A percentile compares a stretch with the other conserved stretches of the same genome.
phyloP scores from a whole-genome alignment of 129 eudicot species.

The Chrysanthemum lavandulifolium region DNA sequence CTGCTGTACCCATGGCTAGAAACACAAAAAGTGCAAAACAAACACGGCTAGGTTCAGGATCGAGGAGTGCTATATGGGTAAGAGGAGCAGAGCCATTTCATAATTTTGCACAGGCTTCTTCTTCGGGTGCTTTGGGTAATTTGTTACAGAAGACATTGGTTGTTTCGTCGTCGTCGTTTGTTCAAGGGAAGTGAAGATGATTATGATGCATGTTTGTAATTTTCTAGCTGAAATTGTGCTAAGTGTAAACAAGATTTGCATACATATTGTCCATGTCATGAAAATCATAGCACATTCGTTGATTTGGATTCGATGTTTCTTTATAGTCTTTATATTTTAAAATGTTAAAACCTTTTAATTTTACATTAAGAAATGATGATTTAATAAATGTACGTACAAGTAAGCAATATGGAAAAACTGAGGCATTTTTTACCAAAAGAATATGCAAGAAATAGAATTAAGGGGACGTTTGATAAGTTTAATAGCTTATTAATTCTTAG shows the following conservation, averaged over 20 bases:
- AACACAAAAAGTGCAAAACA: slow-evolving; percentile 12
- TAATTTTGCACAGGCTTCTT: slow-evolving; percentile 17
- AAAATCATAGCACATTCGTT: background rate
- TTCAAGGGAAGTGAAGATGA: slow-evolving; percentile 24
- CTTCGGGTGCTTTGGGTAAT: slow-evolving; percentile 30
- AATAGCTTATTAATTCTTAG: too few species aligned
- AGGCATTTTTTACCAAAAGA: too few species aligned
- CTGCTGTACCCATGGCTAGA: slow-evolving; percentile 52
- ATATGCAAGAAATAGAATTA: too few species aligned
- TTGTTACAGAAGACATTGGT: slow-evolving; percentile 34
- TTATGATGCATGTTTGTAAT: background rate
- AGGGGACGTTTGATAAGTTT: too few species aligned
- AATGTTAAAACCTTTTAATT: too few species aligned
- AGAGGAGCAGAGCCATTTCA: slow-evolving; percentile 24
- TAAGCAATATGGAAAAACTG: too few species aligned
- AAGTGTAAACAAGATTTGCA: background rate
- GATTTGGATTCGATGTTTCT: background rate
- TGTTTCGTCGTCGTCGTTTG: slow-evolving; percentile 34
- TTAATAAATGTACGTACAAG: too few species aligned
- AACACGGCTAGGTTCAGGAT: background rate
- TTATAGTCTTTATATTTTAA: too few species aligned
- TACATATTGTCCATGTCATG: background rate
- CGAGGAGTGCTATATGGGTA: slow-evolving; percentile 20
- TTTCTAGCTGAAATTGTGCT: slow-evolving; percentile 6
- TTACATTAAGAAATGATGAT: too few species aligned